Evolutionary conservation across 306 rosid species (phyloP), one percentile per base, ranked within the genome.

Genomic region (Gastrolobium bilobum): DNA sequence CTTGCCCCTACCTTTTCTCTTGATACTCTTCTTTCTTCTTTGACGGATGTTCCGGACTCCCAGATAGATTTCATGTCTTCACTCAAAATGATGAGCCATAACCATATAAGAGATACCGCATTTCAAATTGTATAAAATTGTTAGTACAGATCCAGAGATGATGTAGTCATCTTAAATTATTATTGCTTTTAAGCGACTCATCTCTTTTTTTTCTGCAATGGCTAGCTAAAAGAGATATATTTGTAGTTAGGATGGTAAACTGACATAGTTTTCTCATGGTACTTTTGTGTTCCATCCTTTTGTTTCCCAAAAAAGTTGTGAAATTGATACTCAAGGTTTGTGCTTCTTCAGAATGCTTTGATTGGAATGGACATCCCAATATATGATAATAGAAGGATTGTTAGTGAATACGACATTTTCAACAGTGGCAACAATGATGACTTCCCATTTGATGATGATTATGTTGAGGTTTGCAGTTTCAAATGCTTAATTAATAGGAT

Each of bases 361-460:
- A 85, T 94, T 70, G 97, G 95, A 81, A 92, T 90, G 93, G 99
- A 94, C 68, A 84, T 89, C 77, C 92, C 93, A 72, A 70, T 77
- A 37, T 87, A 92, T 70, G 91, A 90, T 78, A 87, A 84, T 64
- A 86, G 82, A 86, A 89, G 86, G 78, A 71, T 30, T 31, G 67
- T 81, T 47, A 84, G 73, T 78, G 91, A 82, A 73, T 80, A 80
- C 73, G 80, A 69, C 76, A 77, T 79, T 62, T 82, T 78, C 68
- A 80, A 84, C 73, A 74, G 82, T 59, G 86, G 81, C 56, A 68
- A 53, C 80, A 43, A 54, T 65, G 92, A 92, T 3, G 88, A 83
- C 60, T 52, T 78, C 63, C 81, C 83, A 61, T 84, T 88, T 69
- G 92, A 88, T 77, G 91, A 92, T 86, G 90, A 89, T 73, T 86